Evolutionary conservation across 257 asterid species (phyloP), one percentile per base, ranked within the genome.

Genomic region (Jacaranda mimosifolia): DNA sequence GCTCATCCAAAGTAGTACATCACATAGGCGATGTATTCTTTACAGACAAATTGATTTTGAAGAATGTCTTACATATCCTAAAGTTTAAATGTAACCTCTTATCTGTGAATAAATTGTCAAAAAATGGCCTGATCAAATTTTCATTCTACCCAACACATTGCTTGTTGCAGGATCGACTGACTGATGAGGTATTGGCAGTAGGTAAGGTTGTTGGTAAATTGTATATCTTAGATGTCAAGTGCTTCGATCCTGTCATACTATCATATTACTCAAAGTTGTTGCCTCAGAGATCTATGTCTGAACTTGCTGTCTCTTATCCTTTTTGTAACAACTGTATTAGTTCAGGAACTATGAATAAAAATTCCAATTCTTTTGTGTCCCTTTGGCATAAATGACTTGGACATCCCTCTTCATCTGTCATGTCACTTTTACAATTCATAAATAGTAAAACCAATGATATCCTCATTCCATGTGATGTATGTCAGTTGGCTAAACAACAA

Each of bases 341-440:
- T 48, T 8, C 6, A 7, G 6, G 11, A 48, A 48, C 3, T 3
- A 4, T 8, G 9, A 4, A 42, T 8, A 42, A 8, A 42, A 3
- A 10, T 7, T 9, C 53, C 5, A 6, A 17, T 67, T 4, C 12
- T 19, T 18, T 5, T 17, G 0, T 17, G 35, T 43, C 2, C 11
- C 11, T 46, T 42, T 68, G 60, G 73, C 73, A 68, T 26, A 3
- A 21, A 6, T 3, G 73, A 43, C 13, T 68, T 3, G 59, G 73
- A 1, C 73, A 68, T 68, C 9, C 13, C 1, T 67, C 73, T 46
- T 7, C 13, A 10, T 6, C 3, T 26, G 59, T 17, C 3, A 7
- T 68, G 17, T 6, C 11, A 9, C 73, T 19, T 46, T 3, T 68
- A 2, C 59, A 42, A n/a, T 17, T 11, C 18, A 1, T 49, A 9